Conservation (phyloP, 768 basidiomycete genomes). For the Tricholoma bakamatsutake region DNA sequence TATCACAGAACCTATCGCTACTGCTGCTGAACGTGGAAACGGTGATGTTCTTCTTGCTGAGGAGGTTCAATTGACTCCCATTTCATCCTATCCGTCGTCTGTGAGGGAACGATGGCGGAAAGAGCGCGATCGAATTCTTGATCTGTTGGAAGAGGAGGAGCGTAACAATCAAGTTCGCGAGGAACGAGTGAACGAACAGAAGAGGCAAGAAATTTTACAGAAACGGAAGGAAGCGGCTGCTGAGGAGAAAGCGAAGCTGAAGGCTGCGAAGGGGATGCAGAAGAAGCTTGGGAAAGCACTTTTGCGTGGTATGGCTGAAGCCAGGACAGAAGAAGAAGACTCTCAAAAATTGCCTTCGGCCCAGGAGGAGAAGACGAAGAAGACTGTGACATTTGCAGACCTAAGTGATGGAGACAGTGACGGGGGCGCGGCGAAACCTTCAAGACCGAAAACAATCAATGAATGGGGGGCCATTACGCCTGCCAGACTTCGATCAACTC, state of each 20-base stretch:
- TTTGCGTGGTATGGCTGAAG: conserved; percentile 38
- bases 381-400: conserved; percentile 63
- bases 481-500: conserved; percentile 38
- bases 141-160: conserved; percentile 71
- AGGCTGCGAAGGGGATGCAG: conserved; percentile 50
- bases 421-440: conserved; percentile 16
- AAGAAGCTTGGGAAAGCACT: conserved; percentile 77
- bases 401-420: conserved; percentile 13
- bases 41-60: conserved; percentile 20
- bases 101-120: conserved; percentile 46
- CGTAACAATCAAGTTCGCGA: conserved; percentile 35
- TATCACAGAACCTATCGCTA: conserved; percentile 53
- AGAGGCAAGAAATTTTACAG: conserved; percentile 40
- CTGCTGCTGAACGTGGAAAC: conserved; percentile 10
- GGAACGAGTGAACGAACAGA: conserved; percentile 33
- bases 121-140: conserved; percentile 61
- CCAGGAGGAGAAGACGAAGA: conserved; percentile 34
- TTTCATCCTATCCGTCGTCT: conserved; percentile 37
- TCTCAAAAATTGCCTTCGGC: conserved; percentile 27
- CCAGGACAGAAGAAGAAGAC: conserved; percentile 32
- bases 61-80: conserved; percentile 41
- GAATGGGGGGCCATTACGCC: conserved; percentile 54
- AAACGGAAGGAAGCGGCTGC: conserved; percentile 44
- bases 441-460: conserved; percentile 9
- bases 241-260: conserved; percentile 32